phyloP scores from a whole-genome alignment of 192 early-diverging fungal genomes.

The Cetraspora pellucida region DNA sequence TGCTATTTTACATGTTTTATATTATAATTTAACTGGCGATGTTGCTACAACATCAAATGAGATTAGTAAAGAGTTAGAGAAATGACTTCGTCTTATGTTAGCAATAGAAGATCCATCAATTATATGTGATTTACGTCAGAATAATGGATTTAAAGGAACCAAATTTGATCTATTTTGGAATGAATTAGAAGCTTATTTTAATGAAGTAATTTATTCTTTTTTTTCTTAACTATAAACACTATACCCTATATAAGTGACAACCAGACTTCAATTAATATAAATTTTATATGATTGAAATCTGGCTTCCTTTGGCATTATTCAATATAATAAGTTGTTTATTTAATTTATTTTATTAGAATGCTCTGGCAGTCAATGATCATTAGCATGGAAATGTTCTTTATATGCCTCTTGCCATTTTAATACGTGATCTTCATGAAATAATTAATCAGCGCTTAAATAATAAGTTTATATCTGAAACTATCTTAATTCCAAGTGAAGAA shows the following conservation, averaged over 20 bases:
- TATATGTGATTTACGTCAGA: neutral
- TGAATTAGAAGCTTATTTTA: neutral
- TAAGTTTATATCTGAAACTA: neutral
- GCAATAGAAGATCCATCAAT: neutral
- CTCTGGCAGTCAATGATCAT: neutral
- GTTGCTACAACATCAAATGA: neutral
- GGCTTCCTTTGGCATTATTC: too few species aligned
- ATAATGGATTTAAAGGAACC: neutral
- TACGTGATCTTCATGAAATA: neutral
- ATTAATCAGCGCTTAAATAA: neutral
- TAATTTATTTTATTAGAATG: neutral
- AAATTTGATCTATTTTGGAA: neutral
- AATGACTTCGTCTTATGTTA: neutral
- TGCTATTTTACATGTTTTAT: neutral
- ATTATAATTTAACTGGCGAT: neutral
- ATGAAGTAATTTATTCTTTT: neutral
- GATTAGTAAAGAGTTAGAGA: conserved; percentile 2
- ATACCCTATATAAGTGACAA: too few species aligned
- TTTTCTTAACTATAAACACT: too few species aligned
- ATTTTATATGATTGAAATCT: neutral
- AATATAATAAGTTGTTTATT: too few species aligned
- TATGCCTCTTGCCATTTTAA: neutral
- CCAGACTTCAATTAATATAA: too few species aligned
- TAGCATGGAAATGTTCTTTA: neutral
- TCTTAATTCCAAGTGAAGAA: conserved; percentile 1